phyloP scores from a whole-genome alignment of 768 basidiomycete species.

The Kwoniella botswanensis region DNA sequence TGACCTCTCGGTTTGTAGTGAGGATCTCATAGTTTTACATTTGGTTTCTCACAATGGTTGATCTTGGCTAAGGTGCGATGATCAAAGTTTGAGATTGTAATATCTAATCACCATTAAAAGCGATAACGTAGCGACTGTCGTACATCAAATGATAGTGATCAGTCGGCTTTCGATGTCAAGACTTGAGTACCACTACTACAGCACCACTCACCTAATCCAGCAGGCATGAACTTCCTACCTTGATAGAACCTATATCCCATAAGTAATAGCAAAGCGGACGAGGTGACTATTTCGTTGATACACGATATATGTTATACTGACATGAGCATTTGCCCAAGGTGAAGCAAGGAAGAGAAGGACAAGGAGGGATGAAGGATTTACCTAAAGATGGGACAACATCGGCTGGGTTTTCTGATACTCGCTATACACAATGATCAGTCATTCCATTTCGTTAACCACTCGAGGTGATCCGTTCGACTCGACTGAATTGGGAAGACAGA shows the following conservation, averaged over 20 bases:
- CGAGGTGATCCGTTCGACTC: neutral
- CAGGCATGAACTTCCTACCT: conserved; percentile 32
- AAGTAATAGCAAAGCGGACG: neutral
- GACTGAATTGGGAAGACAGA: neutral
- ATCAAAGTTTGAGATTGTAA: conserved; percentile 17
- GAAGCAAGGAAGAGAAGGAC: no score
- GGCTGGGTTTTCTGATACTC: conserved; percentile 18
- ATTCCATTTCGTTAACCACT: neutral
- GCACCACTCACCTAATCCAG: conserved; percentile 20
- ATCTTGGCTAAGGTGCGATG: no score
- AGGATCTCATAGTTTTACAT: no score
- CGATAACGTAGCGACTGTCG: conserved; percentile 11
- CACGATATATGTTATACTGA: neutral
- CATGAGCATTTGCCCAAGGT: no score
- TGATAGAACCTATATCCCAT: conserved; percentile 25
- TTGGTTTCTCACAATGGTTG: no score
- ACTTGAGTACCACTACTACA: neutral
- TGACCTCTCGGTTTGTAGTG: no score
- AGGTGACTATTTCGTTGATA: conserved; percentile 2
- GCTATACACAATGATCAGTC: conserved; percentile 3
- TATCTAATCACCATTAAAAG: conserved; percentile 25
- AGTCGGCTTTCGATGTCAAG: neutral
- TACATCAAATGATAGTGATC: neutral
- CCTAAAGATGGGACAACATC: conserved; percentile 22
- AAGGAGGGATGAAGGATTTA: neutral